Evolutionary conservation across 495 filamentous ascomycete genomes (phyloP).

Genomic region (Aspergillus nanangensis): DNA sequence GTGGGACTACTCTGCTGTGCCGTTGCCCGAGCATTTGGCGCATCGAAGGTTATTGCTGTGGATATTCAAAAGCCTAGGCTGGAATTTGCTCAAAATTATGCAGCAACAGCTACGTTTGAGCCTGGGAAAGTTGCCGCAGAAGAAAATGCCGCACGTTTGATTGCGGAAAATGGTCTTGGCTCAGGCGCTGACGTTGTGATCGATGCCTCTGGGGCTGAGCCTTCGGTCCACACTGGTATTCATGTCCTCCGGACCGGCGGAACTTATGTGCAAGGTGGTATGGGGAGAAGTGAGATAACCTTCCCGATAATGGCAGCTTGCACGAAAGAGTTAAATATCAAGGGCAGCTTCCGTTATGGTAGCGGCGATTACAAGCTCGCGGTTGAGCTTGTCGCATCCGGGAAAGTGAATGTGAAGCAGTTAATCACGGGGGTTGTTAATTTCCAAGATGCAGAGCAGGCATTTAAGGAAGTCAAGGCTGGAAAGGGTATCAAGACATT

Average conservation of each 20-base stretch:
- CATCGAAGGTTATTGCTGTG: slow-evolving; percentile 47
- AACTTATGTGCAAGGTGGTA: slow-evolving; percentile 57
- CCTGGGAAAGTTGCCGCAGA: slow-evolving; percentile 28
- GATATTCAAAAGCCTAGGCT: slow-evolving; percentile 50
- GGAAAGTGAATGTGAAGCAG: slow-evolving; percentile 46
- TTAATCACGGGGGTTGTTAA: slow-evolving; percentile 49
- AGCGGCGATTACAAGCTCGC: slow-evolving; percentile 53
- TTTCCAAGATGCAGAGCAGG: slow-evolving; percentile 50
- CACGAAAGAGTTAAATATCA: slow-evolving; percentile 48
- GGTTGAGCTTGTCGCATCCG: slow-evolving; percentile 45
- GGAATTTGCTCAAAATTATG: slow-evolving; percentile 48
- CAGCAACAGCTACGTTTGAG: slow-evolving; percentile 39
- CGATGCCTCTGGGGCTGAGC: slow-evolving; percentile 53
- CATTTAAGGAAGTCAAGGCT: slow-evolving; percentile 43
- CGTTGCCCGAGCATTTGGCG: slow-evolving; percentile 50
- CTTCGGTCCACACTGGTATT: slow-evolving; percentile 49
- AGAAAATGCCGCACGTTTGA: slow-evolving; percentile 39
- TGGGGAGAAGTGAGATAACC: slow-evolving; percentile 51
- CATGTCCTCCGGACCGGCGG: slow-evolving; percentile 49
- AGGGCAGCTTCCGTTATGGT: slow-evolving; percentile 51
- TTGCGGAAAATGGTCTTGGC: slow-evolving; percentile 38
- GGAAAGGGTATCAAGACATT: slow-evolving; percentile 47
- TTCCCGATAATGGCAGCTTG: slow-evolving; percentile 56
- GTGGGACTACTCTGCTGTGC: slow-evolving; percentile 52
- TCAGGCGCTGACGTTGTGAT: slow-evolving; percentile 53